phyloP scores from a whole-genome alignment of 129 eudicot species.

The Mikania micrantha region DNA sequence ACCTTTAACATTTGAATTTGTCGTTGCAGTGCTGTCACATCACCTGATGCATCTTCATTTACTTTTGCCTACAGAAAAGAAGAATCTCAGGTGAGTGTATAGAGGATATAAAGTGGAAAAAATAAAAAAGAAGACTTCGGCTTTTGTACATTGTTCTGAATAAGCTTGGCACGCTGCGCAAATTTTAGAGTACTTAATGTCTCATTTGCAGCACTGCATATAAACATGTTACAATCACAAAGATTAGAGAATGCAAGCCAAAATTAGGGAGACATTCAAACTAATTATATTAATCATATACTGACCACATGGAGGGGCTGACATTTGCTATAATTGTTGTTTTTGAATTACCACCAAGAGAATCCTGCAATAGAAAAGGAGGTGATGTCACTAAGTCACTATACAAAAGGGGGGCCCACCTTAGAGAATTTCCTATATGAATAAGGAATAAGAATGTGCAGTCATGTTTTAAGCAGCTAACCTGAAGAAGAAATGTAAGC shows the following conservation, averaged over 20 bases:
- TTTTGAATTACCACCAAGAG: constrained; percentile 92
- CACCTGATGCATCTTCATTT: constrained; percentile 84
- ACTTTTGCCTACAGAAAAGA: constrained; percentile 60
- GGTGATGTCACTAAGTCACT: not conserved
- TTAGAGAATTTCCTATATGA: not conserved
- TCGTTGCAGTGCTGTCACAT: constrained; percentile 65
- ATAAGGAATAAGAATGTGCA: constrained; percentile 17
- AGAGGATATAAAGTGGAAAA: not conserved
- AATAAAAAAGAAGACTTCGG: not conserved
- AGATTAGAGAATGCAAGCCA: not conserved
- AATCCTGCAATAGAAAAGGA: constrained; percentile 55
- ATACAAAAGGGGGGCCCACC: constrained; percentile 1
- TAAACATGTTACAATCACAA: constrained; percentile 16
- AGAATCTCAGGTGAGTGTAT: constrained; percentile 9
- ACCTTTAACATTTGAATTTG: constrained; percentile 83
- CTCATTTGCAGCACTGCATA: constrained; percentile 72
- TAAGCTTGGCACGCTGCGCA: constrained; percentile 96
- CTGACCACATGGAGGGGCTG: constrained; percentile 85
- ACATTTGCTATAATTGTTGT: constrained; percentile 86
- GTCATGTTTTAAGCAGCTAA: constrained; percentile 28
- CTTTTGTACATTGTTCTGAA: constrained; percentile 78
- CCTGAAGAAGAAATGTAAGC: constrained; percentile 90
- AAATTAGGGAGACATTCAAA: constrained; percentile 7
- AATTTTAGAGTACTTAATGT: constrained; percentile 82
- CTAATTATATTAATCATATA: constrained; percentile 15